These are phyloP conservation scores for Podaxis pistillaris DNA, from an alignment of 768 basidiomycete species.

Conservation along the genomic window DNA sequence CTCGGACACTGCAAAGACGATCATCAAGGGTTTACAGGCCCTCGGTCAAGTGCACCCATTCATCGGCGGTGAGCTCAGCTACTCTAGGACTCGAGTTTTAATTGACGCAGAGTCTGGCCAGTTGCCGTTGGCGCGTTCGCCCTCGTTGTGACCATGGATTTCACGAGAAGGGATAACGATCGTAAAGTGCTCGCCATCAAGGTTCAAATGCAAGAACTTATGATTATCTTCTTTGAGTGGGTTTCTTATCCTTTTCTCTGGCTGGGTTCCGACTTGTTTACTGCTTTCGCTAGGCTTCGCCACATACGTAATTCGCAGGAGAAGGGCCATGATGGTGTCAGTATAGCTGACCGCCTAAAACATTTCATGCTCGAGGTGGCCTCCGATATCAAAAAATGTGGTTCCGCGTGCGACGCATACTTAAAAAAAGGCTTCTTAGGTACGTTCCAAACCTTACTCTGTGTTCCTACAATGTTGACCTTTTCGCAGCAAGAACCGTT, in stretches of 20 bases:
- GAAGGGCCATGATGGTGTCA: slow-evolving; percentile 28
- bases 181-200: slow-evolving; percentile 44
- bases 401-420: slow-evolving; percentile 44
- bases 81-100: not conserved
- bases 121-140: slow-evolving; percentile 51
- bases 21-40: slow-evolving; percentile 29
- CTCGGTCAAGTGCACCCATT: slow-evolving; percentile 35
- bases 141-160: slow-evolving; percentile 44
- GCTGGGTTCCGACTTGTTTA: not conserved
- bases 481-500: slow-evolving; percentile 30
- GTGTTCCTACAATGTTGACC: not conserved
- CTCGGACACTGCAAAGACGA: slow-evolving; percentile 27
- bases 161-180: slow-evolving; percentile 50
- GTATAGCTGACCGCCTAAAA: slow-evolving; percentile 29
- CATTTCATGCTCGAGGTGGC: slow-evolving; percentile 28
- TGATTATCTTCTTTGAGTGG: slow-evolving; percentile 42
- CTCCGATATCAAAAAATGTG: slow-evolving; percentile 40
- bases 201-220: slow-evolving; percentile 48
- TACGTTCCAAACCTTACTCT: slow-evolving; percentile 12
- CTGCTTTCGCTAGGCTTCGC: slow-evolving; percentile 23
- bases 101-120: not conserved
- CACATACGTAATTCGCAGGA: slow-evolving; percentile 23
- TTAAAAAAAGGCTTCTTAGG: slow-evolving; percentile 40
- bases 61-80: slow-evolving; percentile 27
- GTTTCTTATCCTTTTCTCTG: slow-evolving; percentile 16